phyloP scores from a whole-genome alignment of 495 filamentous ascomycete genomes.

The Daldinia grandis region DNA sequence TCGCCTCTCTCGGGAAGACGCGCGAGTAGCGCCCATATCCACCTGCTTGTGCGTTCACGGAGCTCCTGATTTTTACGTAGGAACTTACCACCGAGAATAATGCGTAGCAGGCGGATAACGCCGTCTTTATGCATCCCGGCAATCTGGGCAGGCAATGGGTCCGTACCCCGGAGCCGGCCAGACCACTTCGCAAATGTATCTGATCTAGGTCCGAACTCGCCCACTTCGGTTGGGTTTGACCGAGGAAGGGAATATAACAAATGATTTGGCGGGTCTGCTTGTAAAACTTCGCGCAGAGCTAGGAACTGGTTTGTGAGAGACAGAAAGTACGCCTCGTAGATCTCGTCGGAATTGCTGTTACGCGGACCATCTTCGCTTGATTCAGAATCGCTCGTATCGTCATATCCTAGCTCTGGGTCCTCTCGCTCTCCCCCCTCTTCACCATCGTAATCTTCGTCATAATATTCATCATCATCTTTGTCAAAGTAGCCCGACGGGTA shows the following conservation, averaged over 20 bases:
- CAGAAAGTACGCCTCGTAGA: constrained; percentile 67
- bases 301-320: constrained; percentile 68
- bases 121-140: constrained; percentile 71
- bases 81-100: constrained; percentile 55
- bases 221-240: constrained; percentile 66
- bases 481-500: constrained; percentile 49
- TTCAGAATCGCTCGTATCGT: constrained; percentile 31
- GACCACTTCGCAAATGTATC: constrained; percentile 61
- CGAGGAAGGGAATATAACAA: constrained; percentile 61
- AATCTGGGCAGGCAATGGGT: constrained; percentile 73
- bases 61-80: constrained; percentile 58
- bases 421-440: constrained; percentile 13
- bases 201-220: constrained; percentile 51
- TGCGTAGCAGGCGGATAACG: constrained; percentile 64
- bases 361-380: constrained; percentile 49
- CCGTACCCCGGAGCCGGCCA: constrained; percentile 58
- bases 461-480: constrained; percentile 13
- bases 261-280: constrained; percentile 59
- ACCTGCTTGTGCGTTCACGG: constrained; percentile 59
- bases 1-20: constrained; percentile 64
- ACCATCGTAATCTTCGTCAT: constrained; percentile 17
- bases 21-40: constrained; percentile 71
- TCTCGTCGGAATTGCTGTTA: constrained; percentile 46
- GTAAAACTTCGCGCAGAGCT: constrained; percentile 65
- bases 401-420: constrained; percentile 8